phyloP scores from a whole-genome alignment of 2,329 filamentous ascomycete genomes.

The Epichloe glyceriae region DNA sequence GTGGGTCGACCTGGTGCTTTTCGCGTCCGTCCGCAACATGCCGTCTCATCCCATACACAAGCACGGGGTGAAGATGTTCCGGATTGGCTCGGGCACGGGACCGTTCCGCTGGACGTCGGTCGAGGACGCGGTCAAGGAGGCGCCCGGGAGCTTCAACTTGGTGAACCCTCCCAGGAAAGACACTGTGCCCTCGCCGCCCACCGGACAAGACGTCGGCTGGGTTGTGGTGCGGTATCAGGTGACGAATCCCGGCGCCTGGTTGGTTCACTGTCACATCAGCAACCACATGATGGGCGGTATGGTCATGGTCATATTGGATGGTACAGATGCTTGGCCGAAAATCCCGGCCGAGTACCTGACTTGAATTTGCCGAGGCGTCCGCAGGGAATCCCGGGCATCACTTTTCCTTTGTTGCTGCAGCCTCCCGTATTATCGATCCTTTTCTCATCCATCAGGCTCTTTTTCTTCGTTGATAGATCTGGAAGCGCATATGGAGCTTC shows the following conservation, averaged over 20 bases:
- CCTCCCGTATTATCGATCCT: too few relatives aligned
- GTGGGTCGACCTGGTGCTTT: slow-evolving; percentile 45
- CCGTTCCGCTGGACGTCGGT: slow-evolving; percentile 39
- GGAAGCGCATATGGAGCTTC: too few relatives aligned
- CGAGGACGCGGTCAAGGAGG: slow-evolving; percentile 33
- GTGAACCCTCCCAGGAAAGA: slow-evolving; percentile 41
- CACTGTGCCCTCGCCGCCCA: slow-evolving; percentile 14
- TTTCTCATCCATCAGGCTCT: too few relatives aligned
- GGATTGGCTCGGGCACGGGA: slow-evolving; percentile 38
- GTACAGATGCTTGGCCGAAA: slow-evolving; percentile 28
- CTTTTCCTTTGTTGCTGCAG: too few relatives aligned
- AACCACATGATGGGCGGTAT: slow-evolving; percentile 42
- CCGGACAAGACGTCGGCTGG: slow-evolving; percentile 21
- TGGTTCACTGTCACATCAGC: slow-evolving; percentile 44
- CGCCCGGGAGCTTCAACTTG: slow-evolving; percentile 42
- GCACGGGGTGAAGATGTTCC: slow-evolving; percentile 47
- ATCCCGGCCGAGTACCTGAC: slow-evolving; percentile 27
- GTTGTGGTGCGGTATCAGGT: slow-evolving; percentile 39
- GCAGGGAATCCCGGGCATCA: too few relatives aligned
- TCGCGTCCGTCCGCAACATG: slow-evolving; percentile 25
- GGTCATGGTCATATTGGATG: slow-evolving; percentile 38
- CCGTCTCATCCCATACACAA: slow-evolving; percentile 49
- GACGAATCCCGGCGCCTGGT: slow-evolving; percentile 38
- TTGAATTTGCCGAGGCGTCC: not conserved
- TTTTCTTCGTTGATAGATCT: too few relatives aligned